phyloP scores from a whole-genome alignment of 2,329 filamentous ascomycete species.

The Lecanicillium sp. region DNA sequence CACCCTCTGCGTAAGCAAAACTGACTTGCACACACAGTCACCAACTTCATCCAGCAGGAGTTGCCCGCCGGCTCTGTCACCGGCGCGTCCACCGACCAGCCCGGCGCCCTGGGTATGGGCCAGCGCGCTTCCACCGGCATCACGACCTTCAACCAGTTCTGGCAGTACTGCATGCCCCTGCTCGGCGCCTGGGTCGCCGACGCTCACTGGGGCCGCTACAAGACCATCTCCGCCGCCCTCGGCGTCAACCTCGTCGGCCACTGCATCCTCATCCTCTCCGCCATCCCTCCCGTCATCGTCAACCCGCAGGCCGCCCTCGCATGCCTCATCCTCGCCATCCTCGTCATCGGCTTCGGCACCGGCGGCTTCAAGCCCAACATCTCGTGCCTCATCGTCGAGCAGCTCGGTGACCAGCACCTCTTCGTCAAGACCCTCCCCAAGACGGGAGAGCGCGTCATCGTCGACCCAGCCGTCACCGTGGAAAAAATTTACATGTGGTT shows the following conservation, averaged over 20 bases:
- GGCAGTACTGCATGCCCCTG: slow-evolving; percentile 55
- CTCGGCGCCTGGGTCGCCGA: slow-evolving; percentile 45
- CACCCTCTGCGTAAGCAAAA: too few relatives aligned
- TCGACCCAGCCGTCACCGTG: slow-evolving; percentile 58
- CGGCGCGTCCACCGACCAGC: slow-evolving; percentile 40
- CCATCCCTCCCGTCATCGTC: slow-evolving; percentile 56
- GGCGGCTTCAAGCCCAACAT: slow-evolving; percentile 74
- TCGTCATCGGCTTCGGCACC: slow-evolving; percentile 53
- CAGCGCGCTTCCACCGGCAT: slow-evolving; percentile 45
- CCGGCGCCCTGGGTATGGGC: slow-evolving; percentile 52
- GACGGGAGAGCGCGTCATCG: slow-evolving; percentile 56
- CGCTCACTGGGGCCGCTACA: slow-evolving; percentile 62
- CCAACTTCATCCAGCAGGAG: slow-evolving; percentile 58
- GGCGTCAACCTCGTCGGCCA: slow-evolving; percentile 59
- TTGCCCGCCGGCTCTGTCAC: slow-evolving; percentile 50
- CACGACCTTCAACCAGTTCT: slow-evolving; percentile 49
- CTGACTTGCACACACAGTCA: slow-evolving; percentile 26
- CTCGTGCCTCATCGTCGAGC: slow-evolving; percentile 60
- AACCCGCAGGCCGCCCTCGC: slow-evolving; percentile 50
- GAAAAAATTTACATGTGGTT: slow-evolving; percentile 63
- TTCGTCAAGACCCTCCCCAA: slow-evolving; percentile 42
- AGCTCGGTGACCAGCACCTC: slow-evolving; percentile 51
- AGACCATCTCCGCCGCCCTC: slow-evolving; percentile 60
- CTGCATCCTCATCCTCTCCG: slow-evolving; percentile 58
- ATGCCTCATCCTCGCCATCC: slow-evolving; percentile 56